phyloP scores from a whole-genome alignment of 768 basidiomycete genomes.

The Leucocoprinus sp. region DNA sequence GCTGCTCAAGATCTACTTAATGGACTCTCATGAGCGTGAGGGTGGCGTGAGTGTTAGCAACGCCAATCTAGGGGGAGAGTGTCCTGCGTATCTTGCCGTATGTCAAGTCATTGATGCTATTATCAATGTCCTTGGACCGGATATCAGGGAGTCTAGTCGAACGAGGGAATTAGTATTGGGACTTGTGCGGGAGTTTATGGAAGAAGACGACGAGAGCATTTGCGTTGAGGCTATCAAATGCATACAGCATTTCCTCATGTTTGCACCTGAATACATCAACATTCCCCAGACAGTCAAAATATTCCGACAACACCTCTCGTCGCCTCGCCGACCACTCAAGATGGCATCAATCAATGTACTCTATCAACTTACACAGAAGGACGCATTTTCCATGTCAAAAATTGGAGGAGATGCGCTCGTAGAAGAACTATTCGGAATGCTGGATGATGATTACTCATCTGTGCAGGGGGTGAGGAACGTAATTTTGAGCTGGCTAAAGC shows the following conservation, averaged over 20 bases:
- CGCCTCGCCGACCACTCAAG: constrained; percentile 77
- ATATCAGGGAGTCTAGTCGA: constrained; percentile 80
- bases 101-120: constrained; percentile 91
- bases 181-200: constrained; percentile 76
- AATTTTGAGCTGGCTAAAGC: constrained; percentile 89
- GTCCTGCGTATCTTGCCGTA: constrained; percentile 85
- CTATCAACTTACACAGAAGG: constrained; percentile 95
- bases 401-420: constrained; percentile 92
- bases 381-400: constrained; percentile 85
- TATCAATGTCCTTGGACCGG: constrained; percentile 90
- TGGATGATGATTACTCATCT: constrained; percentile 83
- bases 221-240: constrained; percentile 93
- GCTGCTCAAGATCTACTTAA: constrained; percentile 81
- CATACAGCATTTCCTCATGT: constrained; percentile 95
- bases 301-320: constrained; percentile 74
- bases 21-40: constrained; percentile 88
- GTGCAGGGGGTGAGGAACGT: constrained; percentile 92
- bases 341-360: constrained; percentile 92
- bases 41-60: constrained; percentile 70
- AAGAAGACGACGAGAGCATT: constrained; percentile 82
- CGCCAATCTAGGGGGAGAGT: constrained; percentile 82
- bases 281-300: constrained; percentile 71
- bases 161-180: constrained; percentile 78
- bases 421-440: constrained; percentile 88
- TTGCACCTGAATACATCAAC: constrained; percentile 77